Evolutionary conservation across 177 flowering plant genomes (phyloP).

Genomic region (Tripterygium wilfordii): DNA sequence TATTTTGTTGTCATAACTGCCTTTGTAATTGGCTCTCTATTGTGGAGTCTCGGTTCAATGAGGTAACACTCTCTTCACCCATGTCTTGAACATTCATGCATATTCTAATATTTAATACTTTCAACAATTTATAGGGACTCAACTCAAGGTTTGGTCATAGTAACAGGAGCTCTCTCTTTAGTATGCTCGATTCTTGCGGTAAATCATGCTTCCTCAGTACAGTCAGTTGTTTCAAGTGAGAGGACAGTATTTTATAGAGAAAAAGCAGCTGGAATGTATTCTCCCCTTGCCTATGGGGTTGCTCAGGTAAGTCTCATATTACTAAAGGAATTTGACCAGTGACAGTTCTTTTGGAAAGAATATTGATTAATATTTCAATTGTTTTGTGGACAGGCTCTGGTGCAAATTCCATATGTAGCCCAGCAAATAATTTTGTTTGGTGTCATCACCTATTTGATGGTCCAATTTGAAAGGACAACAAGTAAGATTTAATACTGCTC

Average conservation of each 20-base stretch:
- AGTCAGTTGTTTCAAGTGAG: constrained; percentile 79
- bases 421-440: constrained; percentile 61
- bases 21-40: constrained; percentile 66
- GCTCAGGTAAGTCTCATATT: constrained; percentile 57
- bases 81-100: too few relatives aligned
- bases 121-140: constrained; percentile 50
- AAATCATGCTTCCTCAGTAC: constrained; percentile 77
- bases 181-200: constrained; percentile 72
- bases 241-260: constrained; percentile 91
- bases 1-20: constrained; percentile 52
- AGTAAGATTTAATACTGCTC: constrained; percentile 47
- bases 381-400: constrained; percentile 49
- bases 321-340: background rate
- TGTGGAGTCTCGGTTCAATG: constrained; percentile 71
- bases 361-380: background rate
- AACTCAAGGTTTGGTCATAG: constrained; percentile 32
- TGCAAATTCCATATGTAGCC: constrained; percentile 73
- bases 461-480: constrained; percentile 59
- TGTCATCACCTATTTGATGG: constrained; percentile 76
- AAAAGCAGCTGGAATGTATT: constrained; percentile 86
- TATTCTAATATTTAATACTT: too few relatives aligned
- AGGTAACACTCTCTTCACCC: constrained; percentile 58
- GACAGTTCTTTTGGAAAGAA: background rate
- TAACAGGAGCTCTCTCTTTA: constrained; percentile 79
- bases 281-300: constrained; percentile 69